Evolutionary conservation across 192 early-diverging fungal genomes (phyloP).

Genomic region (Dispira simplex): DNA sequence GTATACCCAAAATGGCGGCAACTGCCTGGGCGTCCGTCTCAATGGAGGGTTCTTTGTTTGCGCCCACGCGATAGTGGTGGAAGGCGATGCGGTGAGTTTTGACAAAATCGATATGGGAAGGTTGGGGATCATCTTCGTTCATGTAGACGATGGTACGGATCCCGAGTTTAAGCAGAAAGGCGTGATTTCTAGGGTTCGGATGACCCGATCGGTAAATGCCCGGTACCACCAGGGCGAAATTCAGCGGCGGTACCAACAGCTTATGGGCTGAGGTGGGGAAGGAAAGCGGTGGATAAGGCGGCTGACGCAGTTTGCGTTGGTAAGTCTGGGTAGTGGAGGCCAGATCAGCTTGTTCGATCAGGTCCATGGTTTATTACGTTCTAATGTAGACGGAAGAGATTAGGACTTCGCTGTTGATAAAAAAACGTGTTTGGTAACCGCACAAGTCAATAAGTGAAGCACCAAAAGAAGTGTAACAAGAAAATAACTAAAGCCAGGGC

Average conservation of each 20-base stretch:
- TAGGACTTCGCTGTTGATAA: no score
- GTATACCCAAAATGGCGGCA: slow-evolving; percentile 29
- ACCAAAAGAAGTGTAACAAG: no score
- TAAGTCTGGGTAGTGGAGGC: background rate
- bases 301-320: background rate
- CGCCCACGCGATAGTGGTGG: slow-evolving; percentile 65
- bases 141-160: slow-evolving; percentile 74
- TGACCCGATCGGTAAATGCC: slow-evolving; percentile 91
- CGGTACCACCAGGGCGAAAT: slow-evolving; percentile 87
- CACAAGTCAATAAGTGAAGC: no score
- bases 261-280: slow-evolving; percentile 9
- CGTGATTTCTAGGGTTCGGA: slow-evolving; percentile 80
- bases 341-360: no score
- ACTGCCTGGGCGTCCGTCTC: slow-evolving; percentile 39
- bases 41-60: slow-evolving; percentile 71
- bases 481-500: no score
- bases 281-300: background rate
- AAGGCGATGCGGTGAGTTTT: slow-evolving; percentile 52
- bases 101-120: slow-evolving; percentile 54
- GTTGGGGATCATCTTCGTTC: slow-evolving; percentile 54
- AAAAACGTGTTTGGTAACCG: no score
- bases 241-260: slow-evolving; percentile 76
- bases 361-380: no score
- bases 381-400: no score
- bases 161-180: slow-evolving; percentile 72